A percentile compares a stretch with the other conserved stretches of the same genome.
These are phyloP conservation scores for Karstenula rhodostoma DNA, from an alignment of 2,329 filamentous ascomycete species.

Conservation along the genomic window DNA sequence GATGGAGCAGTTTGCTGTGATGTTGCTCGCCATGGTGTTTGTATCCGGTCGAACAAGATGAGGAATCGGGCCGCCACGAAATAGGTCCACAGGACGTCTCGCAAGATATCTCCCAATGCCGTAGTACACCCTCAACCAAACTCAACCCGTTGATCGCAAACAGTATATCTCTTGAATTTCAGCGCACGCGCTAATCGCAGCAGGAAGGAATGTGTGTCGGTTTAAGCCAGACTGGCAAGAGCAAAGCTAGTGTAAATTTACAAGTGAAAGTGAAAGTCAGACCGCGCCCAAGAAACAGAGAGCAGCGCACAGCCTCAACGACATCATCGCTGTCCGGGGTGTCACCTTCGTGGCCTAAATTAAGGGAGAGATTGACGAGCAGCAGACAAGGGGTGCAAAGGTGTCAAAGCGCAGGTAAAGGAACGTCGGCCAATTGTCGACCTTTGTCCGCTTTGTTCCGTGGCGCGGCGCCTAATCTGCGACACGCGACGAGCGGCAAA, in stretches of 20 bases:
- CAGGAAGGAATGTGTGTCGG: not conserved
- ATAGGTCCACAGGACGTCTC: not conserved
- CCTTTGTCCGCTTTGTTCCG: conserved; percentile 30
- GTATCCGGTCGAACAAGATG: not conserved
- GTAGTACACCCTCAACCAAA: conserved; percentile 10
- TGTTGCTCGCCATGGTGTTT: conserved; percentile 23
- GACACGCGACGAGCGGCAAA: conserved; percentile 33
- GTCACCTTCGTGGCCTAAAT: conserved; percentile 22
- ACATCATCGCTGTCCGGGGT: conserved; percentile 28
- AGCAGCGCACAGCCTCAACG: conserved; percentile 30
- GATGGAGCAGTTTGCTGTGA: conserved; percentile 50
- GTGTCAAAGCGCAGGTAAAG: conserved; percentile 19
- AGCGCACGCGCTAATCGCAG: not conserved
- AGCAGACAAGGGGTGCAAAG: conserved; percentile 25
- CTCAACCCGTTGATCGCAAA: conserved; percentile 13
- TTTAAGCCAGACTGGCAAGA: not conserved
- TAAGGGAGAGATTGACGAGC: conserved; percentile 32
- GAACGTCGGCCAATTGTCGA: conserved; percentile 28
- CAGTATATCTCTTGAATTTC: not conserved
- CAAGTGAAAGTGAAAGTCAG: conserved; percentile 4
- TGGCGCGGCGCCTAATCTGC: conserved; percentile 42
- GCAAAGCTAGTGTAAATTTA: not conserved
- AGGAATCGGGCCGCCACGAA: not conserved
- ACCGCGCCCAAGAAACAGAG: not conserved
- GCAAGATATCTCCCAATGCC: not conserved